Evolutionary conservation across 2,329 filamentous ascomycete species (phyloP), one percentile per base, ranked within the genome.

Genomic region (Ophiostoma novo-ulmi): DNA sequence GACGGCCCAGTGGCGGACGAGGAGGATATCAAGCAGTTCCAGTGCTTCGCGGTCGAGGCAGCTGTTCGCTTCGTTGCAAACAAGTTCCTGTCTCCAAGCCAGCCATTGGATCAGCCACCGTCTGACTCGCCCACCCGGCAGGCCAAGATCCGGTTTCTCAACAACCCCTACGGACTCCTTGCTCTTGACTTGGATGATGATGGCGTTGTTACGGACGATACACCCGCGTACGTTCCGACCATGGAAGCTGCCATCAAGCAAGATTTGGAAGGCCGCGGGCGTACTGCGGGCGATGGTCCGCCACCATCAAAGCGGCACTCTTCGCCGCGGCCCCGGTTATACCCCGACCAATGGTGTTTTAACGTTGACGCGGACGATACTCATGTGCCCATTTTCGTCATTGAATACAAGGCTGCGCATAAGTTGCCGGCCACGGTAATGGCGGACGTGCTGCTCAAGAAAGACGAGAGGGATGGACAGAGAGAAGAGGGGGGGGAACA

Each of bases 301-400:
- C 69, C 63, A 11, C 48, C 64, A 41, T 22, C 63, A 5, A 67
- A 70, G 22, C 39, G 61, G 14, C 5, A 2, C 20, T 20, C 41
- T 6, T 55, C 61, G 11, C 61, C 39, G 14, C 48, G 35, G 8
- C 64, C 36, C 22, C 64, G 58, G 31, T 5, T 64, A 22, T 52
- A 61, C 35, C 69, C 65, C 6, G 69, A 70, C 36, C 65, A 70
- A 38, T 71, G 70, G 70, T 66, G 31, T 20, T 65, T 71, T 11
- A 66, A 26, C 3, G 58, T 58, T 6, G 14, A 58, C 22, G 20
- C 6, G 3, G 48, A 65, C n/a, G 31, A 31, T 55, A 26, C 10
- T 13, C 10, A 38, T 13, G 35, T 41, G 44, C 44, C 44, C 17
- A 4, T 52, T 20, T 52, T 52, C 17, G 17, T 52, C 17, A 17